Conservation (phyloP, 1,139 yeast species). For the Hanseniaspora sp. region DNA sequence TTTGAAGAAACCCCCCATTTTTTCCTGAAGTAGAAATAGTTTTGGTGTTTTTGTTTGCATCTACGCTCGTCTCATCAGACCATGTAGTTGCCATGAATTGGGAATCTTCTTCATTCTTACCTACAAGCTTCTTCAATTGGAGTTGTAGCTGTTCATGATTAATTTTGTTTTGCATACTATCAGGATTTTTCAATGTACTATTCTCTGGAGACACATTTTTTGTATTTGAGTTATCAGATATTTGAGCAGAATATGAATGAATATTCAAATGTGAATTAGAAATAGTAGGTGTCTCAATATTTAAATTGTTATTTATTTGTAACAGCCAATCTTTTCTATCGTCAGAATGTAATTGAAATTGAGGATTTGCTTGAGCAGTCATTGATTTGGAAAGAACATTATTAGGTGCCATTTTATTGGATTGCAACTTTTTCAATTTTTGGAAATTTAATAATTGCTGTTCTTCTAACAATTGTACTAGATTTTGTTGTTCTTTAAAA, state of each 20-base stretch:
- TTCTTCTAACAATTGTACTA: constrained; percentile 11
- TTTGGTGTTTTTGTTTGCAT: neutral
- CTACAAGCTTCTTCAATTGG: neutral
- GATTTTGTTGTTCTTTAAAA: constrained; percentile 13
- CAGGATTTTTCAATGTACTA: neutral
- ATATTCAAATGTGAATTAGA: neutral
- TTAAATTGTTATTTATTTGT: neutral
- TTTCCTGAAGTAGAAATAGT: neutral
- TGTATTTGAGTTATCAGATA: neutral
- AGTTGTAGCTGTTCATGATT: constrained; percentile 4
- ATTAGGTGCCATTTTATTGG: neutral
- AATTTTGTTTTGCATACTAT: neutral
- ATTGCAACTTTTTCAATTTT: constrained; percentile 8
- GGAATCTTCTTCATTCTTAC: neutral
- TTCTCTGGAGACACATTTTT: constrained; percentile 7
- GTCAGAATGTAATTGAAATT: constrained; percentile 6
- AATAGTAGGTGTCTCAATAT: neutral
- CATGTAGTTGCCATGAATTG: neutral
- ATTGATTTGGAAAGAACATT: neutral
- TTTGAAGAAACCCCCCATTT: neutral
- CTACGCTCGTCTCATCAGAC: neutral
- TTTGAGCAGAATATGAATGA: constrained; percentile 1
- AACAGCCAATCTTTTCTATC: constrained; percentile 10
- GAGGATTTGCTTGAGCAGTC: neutral
- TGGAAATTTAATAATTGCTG: constrained; percentile 9